phyloP scores from a whole-genome alignment of 257 asterid genomes.

The Linderniella brevidens region DNA sequence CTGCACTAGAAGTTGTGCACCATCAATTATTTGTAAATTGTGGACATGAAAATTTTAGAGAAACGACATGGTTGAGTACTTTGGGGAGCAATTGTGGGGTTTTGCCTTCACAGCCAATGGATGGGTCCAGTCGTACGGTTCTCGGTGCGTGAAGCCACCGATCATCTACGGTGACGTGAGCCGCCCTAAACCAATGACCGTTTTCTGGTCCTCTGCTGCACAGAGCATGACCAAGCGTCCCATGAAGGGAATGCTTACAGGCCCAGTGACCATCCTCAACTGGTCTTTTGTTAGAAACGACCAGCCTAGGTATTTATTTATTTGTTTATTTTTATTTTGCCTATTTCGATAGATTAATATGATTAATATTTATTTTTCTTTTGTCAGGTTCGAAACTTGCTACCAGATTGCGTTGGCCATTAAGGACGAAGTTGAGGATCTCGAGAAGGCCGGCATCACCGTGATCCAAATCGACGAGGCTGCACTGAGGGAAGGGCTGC shows the following conservation, averaged over 20 bases:
- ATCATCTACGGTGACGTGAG: conserved; percentile 59
- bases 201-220: conserved; percentile 43
- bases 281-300: conserved; percentile 54
- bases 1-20: too few relatives aligned
- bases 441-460: conserved; percentile 54
- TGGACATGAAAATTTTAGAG: conserved; percentile 22
- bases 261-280: conserved; percentile 53
- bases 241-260: conserved; percentile 62
- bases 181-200: conserved; percentile 53
- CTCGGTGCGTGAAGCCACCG: conserved; percentile 59
- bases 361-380: too few relatives aligned
- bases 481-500: conserved; percentile 70
- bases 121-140: conserved; percentile 56
- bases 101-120: conserved; percentile 51
- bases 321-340: too few relatives aligned
- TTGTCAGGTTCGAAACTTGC: conserved; percentile 62
- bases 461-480: conserved; percentile 75
- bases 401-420: conserved; percentile 80
- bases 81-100: conserved; percentile 51
- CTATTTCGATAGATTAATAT: too few relatives aligned
- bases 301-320: too few relatives aligned
- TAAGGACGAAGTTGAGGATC: conserved; percentile 72
- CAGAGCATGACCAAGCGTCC: conserved; percentile 63
- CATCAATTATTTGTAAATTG: too few relatives aligned
- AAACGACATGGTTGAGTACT: conserved; percentile 56